Evolutionary conservation across 345 rosid genomes (phyloP).

Genomic region (Gossypium anomalum): DNA sequence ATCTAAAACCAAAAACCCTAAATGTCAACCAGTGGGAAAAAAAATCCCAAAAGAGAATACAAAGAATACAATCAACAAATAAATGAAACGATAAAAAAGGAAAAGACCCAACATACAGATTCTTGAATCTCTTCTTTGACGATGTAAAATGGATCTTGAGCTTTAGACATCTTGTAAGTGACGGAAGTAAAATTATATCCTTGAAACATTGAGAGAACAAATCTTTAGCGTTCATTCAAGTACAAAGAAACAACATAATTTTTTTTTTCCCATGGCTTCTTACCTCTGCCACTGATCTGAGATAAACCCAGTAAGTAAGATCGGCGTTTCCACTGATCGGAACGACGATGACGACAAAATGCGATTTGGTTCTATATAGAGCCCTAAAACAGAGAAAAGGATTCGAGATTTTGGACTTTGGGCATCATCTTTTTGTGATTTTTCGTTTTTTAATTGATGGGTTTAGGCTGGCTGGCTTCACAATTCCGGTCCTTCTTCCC

Average conservation of each 20-base stretch:
- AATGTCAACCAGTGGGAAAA: constrained; percentile 7
- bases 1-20: constrained; percentile 37
- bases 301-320: background rate
- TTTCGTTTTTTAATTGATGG: background rate
- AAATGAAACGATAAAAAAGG: background rate
- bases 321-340: background rate
- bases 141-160: constrained; percentile 96
- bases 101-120: constrained; percentile 54
- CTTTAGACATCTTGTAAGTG: constrained; percentile 62
- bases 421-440: background rate
- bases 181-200: constrained; percentile 6
- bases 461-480: background rate
- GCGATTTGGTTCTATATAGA: background rate
- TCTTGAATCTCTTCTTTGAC: constrained; percentile 98
- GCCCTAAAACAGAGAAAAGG: background rate
- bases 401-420: background rate
- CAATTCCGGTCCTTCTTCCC: background rate
- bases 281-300: background rate
- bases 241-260: background rate
- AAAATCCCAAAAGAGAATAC: background rate
- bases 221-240: background rate
- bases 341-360: background rate
- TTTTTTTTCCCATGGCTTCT: background rate
- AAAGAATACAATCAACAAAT: background rate
- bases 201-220: background rate